Evolutionary conservation across 2,329 filamentous ascomycete species (phyloP).

Genomic region (Taxawa tesnikishii): DNA sequence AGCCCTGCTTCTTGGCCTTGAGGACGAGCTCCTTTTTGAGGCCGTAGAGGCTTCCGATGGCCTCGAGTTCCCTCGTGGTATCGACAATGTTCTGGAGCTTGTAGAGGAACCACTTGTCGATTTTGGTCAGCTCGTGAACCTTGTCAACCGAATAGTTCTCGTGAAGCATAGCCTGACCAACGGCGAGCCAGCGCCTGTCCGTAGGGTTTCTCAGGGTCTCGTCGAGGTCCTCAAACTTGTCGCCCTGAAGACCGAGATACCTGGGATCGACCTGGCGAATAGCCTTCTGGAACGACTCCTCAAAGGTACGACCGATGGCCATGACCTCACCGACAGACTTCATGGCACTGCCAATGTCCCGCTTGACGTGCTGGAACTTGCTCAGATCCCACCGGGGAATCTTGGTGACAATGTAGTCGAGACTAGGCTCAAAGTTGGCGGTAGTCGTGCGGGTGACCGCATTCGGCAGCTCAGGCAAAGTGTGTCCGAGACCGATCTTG

Average conservation of each 20-base stretch:
- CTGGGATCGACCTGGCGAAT: constrained; percentile 92
- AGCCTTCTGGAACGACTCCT: constrained; percentile 98
- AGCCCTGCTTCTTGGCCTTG: constrained; percentile 94
- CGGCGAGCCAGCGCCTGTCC: constrained; percentile 91
- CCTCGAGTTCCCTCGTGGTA: constrained; percentile 74
- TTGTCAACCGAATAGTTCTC: constrained; percentile 88
- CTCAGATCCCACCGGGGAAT: constrained; percentile 96
- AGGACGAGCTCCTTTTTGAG: constrained; percentile 80
- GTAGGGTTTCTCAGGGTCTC: constrained; percentile 83
- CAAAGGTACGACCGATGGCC: constrained; percentile 96
- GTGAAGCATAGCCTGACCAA: constrained; percentile 95
- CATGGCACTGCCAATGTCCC: constrained; percentile 95
- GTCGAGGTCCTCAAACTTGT: constrained; percentile 88
- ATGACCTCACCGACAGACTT: constrained; percentile 99
- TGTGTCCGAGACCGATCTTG: constrained; percentile 95
- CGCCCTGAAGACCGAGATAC: constrained; percentile 88
- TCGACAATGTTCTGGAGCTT: constrained; percentile 97
- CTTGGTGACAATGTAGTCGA: constrained; percentile 98
- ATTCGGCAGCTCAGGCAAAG: constrained; percentile 88
- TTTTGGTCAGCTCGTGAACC: constrained; percentile 90
- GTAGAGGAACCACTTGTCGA: constrained; percentile 98
- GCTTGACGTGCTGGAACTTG: constrained; percentile 98
- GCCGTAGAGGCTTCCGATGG: constrained; percentile 67
- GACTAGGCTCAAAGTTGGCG: constrained; percentile 93
- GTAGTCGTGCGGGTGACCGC: constrained; percentile 98